Percentiles rank a stretch among this genome's conserved stretches.
Conservation (phyloP, 495 filamentous ascomycete genomes). For the Acidomyces sp. region DNA sequence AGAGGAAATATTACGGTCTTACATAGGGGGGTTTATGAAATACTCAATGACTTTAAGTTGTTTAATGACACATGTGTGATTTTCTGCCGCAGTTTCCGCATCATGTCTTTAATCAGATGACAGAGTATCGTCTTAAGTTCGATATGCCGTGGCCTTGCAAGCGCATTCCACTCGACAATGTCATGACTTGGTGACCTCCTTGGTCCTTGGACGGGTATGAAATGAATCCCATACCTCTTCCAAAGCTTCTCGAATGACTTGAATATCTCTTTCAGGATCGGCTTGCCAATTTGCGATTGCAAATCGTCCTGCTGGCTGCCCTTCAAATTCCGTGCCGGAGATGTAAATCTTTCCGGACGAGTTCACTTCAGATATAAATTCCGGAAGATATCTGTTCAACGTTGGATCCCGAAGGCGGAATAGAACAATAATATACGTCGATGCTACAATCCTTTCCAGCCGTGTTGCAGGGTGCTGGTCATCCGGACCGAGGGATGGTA, state of each 20-base stretch:
- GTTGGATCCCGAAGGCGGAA: slow-evolving; percentile 59
- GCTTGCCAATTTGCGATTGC: slow-evolving; percentile 77
- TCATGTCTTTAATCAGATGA: too few relatives aligned
- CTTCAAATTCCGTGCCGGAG: slow-evolving; percentile 66
- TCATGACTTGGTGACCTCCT: too few relatives aligned
- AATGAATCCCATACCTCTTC: slow-evolving; percentile 15
- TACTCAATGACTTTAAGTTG: too few relatives aligned
- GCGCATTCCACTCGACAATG: too few relatives aligned
- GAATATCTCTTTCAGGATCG: slow-evolving; percentile 42
- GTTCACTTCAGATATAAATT: slow-evolving; percentile 69
- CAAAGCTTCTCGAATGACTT: slow-evolving; percentile 38
- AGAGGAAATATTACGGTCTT: too few relatives aligned
- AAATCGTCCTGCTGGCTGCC: slow-evolving; percentile 56
- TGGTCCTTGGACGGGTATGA: too few relatives aligned
- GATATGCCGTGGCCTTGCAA: too few relatives aligned
- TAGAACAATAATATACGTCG: slow-evolving; percentile 70
- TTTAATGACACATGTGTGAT: too few relatives aligned
- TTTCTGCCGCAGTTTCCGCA: too few relatives aligned
- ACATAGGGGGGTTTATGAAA: too few relatives aligned
- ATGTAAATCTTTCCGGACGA: slow-evolving; percentile 64
- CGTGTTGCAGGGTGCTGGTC: too few relatives aligned
- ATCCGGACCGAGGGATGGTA: slow-evolving; percentile 35
- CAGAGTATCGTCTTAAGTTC: too few relatives aligned
- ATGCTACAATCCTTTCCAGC: slow-evolving; percentile 38
- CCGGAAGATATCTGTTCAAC: slow-evolving; percentile 51